A percentile compares a stretch with the other conserved stretches of the same genome.
Conservation (phyloP, 2,329 filamentous ascomycete genomes). For the Aspergillus niger region DNA sequence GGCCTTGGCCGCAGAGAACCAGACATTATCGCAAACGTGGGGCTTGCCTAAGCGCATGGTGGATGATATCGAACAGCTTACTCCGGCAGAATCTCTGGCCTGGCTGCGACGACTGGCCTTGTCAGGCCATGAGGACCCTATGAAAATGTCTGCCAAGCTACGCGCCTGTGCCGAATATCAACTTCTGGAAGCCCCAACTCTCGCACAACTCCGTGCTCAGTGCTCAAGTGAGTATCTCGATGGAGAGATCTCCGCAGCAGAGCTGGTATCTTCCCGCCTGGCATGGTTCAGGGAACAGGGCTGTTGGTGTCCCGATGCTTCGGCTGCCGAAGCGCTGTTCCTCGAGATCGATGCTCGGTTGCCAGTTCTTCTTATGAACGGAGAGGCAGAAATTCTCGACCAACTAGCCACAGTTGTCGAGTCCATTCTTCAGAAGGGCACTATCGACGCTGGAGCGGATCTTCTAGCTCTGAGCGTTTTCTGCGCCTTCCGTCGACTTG, state of each 20-base stretch:
- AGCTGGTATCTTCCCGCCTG: conserved; percentile 41
- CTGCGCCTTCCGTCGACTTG: conserved; percentile 56
- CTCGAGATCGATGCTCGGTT: conserved; percentile 34
- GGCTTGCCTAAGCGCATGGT: conserved; percentile 31
- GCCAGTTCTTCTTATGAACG: conserved; percentile 25
- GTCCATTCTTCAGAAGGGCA: conserved; percentile 29
- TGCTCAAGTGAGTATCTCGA: conserved; percentile 44
- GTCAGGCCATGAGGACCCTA: conserved; percentile 8
- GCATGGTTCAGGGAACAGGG: conserved; percentile 45
- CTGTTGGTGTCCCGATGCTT: conserved; percentile 32
- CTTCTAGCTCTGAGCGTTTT: conserved; percentile 60
- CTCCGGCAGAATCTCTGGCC: conserved; percentile 35
- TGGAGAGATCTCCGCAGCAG: conserved; percentile 38
- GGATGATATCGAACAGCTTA: conserved; percentile 38
- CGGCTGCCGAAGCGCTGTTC: conserved; percentile 36
- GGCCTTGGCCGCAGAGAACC: conserved; percentile 28
- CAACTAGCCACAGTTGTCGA: conserved; percentile 39
- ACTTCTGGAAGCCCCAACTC: conserved; percentile 35
- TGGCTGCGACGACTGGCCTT: conserved; percentile 16
- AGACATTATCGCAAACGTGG: conserved; percentile 20
- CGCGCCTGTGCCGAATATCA: conserved; percentile 24
- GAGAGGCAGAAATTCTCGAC: conserved; percentile 36
- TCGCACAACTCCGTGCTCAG: conserved; percentile 40
- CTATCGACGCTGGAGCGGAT: conserved; percentile 52
- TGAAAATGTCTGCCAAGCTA: conserved; percentile 16